Evolutionary conservation across 164 flowering plant genomes (phyloP).

Genomic region (Taxillus chinensis): DNA sequence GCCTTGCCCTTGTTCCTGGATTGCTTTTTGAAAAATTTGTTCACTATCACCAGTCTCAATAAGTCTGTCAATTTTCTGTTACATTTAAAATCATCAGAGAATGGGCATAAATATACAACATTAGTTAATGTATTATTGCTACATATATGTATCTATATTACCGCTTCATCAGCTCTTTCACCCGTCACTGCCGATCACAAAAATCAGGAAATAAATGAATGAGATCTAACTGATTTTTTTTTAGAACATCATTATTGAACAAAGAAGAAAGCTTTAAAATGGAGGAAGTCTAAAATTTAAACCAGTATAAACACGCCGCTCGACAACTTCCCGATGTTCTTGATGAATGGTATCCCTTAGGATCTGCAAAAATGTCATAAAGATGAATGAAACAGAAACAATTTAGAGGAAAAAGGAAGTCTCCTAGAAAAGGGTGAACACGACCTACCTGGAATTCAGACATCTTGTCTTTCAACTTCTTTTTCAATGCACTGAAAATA

Average conservation of each 20-base stretch:
- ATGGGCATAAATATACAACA: slow-evolving; percentile 4
- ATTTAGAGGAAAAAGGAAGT: background rate
- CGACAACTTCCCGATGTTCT: slow-evolving; percentile 94
- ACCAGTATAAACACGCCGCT: slow-evolving; percentile 98
- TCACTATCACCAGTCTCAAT: slow-evolving; percentile 97
- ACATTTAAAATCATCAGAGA: background rate
- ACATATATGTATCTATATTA: slow-evolving; percentile 11
- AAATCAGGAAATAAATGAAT: slow-evolving; percentile 12
- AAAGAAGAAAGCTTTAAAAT: background rate
- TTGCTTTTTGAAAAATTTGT: slow-evolving; percentile 92
- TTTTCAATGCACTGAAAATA: slow-evolving; percentile 62
- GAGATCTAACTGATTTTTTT: background rate
- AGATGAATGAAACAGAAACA: background rate
- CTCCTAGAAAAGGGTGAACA: too few species aligned
- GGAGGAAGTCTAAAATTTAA: background rate
- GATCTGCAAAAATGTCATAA: slow-evolving; percentile 29
- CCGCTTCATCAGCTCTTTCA: slow-evolving; percentile 89
- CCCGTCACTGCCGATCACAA: slow-evolving; percentile 62
- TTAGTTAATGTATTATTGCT: background rate
- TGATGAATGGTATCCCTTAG: slow-evolving; percentile 76
- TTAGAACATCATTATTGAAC: background rate
- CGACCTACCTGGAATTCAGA: slow-evolving; percentile 71
- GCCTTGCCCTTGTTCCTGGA: slow-evolving; percentile 94
- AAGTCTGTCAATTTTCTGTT: slow-evolving; percentile 75
- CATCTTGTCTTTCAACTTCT: slow-evolving; percentile 83